These are phyloP conservation scores for Talaromyces sp. DNA, from an alignment of 2,329 filamentous ascomycete species.

Conservation along the genomic window DNA sequence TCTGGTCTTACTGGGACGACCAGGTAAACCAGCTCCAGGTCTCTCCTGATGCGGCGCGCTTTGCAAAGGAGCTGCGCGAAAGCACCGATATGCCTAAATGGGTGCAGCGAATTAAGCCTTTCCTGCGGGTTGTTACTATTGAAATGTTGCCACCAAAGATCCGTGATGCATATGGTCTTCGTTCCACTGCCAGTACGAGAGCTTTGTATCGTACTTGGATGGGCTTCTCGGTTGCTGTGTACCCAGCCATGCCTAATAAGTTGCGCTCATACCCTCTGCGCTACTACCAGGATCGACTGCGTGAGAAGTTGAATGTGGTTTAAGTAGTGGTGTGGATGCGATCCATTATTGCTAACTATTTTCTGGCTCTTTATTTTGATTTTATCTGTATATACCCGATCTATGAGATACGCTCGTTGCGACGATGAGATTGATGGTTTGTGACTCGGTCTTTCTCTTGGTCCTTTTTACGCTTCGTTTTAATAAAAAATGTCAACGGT, in stretches of 20 bases:
- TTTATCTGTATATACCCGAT: conserved; percentile 22
- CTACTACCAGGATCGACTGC: conserved; percentile 35
- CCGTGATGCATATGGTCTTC: conserved; percentile 38
- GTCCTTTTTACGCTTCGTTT: background rate
- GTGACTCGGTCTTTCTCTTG: background rate
- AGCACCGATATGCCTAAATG: conserved; percentile 32
- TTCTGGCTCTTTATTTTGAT: background rate
- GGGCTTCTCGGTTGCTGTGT: conserved; percentile 36
- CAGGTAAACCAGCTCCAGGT: conserved; percentile 32
- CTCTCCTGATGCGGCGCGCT: conserved; percentile 31
- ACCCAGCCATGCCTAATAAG: conserved; percentile 36
- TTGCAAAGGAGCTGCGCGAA: conserved; percentile 33
- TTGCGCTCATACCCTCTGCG: conserved; percentile 34
- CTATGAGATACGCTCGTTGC: conserved; percentile 18
- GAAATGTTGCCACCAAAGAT: conserved; percentile 39
- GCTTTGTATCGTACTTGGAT: conserved; percentile 35
- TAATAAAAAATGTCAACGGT: background rate
- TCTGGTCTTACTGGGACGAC: conserved; percentile 43
- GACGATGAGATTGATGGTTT: conserved; percentile 3
- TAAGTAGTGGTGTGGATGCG: conserved; percentile 8
- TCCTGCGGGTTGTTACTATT: conserved; percentile 34
- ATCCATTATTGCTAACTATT: background rate
- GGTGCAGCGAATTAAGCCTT: conserved; percentile 34
- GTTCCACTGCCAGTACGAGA: conserved; percentile 29
- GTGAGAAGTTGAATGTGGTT: conserved; percentile 29